Base-by-base conservation (phyloP, 306 rosid genomes). In the Gleditsia sinensis region DNA sequence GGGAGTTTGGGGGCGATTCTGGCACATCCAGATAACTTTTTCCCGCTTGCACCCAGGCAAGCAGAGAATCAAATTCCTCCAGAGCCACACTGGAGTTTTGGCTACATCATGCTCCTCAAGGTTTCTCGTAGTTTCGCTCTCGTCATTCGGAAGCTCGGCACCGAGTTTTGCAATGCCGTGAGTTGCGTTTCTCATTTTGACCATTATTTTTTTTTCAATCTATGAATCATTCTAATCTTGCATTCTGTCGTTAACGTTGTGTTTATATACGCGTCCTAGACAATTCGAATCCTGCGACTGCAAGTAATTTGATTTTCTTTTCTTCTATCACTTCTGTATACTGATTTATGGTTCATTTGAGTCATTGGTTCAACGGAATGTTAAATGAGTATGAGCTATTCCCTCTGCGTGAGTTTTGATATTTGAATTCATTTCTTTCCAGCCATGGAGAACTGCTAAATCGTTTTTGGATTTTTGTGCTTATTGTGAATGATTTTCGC, bases 1-100 rank as follows among this genome's bases (percentile, higher is more conserved):
- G 98, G 88, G 50, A 86, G 78, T 45, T 79, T 95, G 69, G 80
- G 86, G 53, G 81, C 97, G 71, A 63, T 92, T 77, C 69, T 90
- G 92, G 88, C 67, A 46, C 86, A 90, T 63, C 99, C 97, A 28
- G 98, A 94, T 82, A 97, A 94, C 42, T 62, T 92, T 0, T 94
- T 81, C 72, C 93, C 99, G 11, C 81, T 94, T 12, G 97, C 99
- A 2, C 85, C 74, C 1, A 90, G 88, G 78, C 75, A 85, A 11
- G 89, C 94, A 30, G 99, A 87, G 83, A 95, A 90, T 87, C 99
- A 92, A 90, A 92, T 95, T 85, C 99, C 99, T 20, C 53, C 82
- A 0, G 90, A 90, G 77, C 91, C 99, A 13, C 99, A 95, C 74
- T 92, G 99, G 99, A 89, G 76, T 4, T 95, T 95, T 74, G 87